These are phyloP conservation scores for Pseudopyricularia javanii DNA, from an alignment of 2,329 filamentous ascomycete species.

Conservation along the genomic window DNA sequence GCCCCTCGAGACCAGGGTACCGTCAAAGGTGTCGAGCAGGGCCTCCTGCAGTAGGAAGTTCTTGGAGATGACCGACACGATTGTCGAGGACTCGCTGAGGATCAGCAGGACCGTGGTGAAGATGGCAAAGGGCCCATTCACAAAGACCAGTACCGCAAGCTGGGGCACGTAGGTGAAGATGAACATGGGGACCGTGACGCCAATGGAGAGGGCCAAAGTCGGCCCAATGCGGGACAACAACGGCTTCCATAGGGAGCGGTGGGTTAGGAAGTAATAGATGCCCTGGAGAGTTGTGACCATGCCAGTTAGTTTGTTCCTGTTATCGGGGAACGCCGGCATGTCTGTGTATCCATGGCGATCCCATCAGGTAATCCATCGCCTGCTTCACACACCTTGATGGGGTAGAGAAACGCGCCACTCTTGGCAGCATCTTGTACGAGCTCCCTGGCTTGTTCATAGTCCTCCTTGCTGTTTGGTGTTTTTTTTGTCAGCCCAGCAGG, in stretches of 20 bases:
- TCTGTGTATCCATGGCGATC: neutral
- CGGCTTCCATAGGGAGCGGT: slow-evolving; percentile 45
- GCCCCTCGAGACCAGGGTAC: slow-evolving; percentile 42
- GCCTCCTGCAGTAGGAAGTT: slow-evolving; percentile 72
- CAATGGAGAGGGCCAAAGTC: slow-evolving; percentile 57
- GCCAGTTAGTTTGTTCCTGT: neutral
- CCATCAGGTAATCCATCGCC: neutral
- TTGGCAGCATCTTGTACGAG: slow-evolving; percentile 57
- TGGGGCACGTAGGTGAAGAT: slow-evolving; percentile 78
- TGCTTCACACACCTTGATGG: slow-evolving; percentile 47
- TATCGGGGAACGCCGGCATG: neutral
- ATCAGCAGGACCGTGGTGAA: slow-evolving; percentile 60
- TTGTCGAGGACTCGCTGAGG: slow-evolving; percentile 46
- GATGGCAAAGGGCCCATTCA: slow-evolving; percentile 74
- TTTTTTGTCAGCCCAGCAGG: neutral
- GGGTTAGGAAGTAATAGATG: slow-evolving; percentile 45
- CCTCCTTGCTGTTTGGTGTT: slow-evolving; percentile 41
- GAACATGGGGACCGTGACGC: slow-evolving; percentile 73
- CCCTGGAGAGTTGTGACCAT: slow-evolving; percentile 26
- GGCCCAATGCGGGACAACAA: slow-evolving; percentile 41
- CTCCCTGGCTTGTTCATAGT: slow-evolving; percentile 53
- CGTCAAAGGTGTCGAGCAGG: slow-evolving; percentile 81
- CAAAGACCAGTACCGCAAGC: slow-evolving; percentile 67
- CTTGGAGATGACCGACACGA: slow-evolving; percentile 45
- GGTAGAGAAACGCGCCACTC: slow-evolving; percentile 77